A percentile compares a stretch with the other conserved stretches of the same genome.
Evolutionary conservation across 129 eudicot genomes (phyloP).

Genomic region (Centella asiatica): DNA sequence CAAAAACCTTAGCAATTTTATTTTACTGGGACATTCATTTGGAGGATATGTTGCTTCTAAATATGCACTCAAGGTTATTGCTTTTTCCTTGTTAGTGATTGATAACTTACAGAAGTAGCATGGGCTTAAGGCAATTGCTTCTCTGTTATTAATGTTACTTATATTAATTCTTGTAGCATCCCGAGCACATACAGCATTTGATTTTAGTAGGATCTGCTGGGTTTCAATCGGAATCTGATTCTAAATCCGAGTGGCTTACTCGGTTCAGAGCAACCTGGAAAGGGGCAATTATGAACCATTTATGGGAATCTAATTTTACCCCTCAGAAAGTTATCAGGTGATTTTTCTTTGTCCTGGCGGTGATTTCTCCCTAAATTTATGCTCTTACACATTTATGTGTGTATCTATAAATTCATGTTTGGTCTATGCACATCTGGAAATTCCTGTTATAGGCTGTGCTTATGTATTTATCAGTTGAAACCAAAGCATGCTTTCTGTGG

Average conservation of each 20-base stretch:
- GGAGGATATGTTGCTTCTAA: conserved; percentile 97
- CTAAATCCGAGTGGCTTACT: conserved; percentile 55
- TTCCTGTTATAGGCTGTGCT: no score
- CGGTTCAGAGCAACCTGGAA: conserved; percentile 83
- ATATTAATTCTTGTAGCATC: conserved; percentile 50
- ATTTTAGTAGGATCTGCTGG: conserved; percentile 95
- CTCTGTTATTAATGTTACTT: conserved; percentile 4
- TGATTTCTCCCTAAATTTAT: not conserved
- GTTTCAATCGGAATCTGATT: conserved; percentile 62
- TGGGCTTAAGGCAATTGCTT: not conserved
- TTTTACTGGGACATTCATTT: conserved; percentile 92
- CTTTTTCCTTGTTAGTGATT: conserved; percentile 9
- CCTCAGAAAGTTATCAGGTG: conserved; percentile 83
- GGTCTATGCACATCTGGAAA: no score
- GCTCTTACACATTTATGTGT: no score
- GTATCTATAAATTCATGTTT: no score
- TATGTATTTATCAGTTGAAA: no score
- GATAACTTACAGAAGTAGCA: conserved; percentile 1
- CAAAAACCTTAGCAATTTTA: conserved; percentile 78
- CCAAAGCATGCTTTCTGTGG: no score
- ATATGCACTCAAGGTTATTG: conserved; percentile 75
- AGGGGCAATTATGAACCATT: conserved; percentile 76
- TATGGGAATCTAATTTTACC: conserved; percentile 97
- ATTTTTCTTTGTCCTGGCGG: not conserved
- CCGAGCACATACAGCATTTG: conserved; percentile 86